Percentiles rank a stretch among this genome's conserved stretches.
These are phyloP conservation scores for Paragyromitra xinjiangensis DNA, from an alignment of 495 filamentous ascomycete species.

Conservation along the genomic window DNA sequence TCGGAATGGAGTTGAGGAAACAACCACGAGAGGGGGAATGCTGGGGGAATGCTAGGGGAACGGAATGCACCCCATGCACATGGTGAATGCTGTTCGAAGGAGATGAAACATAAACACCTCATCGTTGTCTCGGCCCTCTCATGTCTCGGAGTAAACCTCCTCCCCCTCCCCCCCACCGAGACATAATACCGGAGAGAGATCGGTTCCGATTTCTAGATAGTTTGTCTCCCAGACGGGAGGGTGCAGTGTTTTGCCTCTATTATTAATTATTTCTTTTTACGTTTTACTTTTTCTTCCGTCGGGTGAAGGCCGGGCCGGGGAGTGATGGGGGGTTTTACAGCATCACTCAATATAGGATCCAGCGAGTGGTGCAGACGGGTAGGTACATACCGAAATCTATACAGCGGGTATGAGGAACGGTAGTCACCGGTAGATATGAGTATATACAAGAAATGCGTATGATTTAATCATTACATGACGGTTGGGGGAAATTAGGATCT, in stretches of 20 bases:
- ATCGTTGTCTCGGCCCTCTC: not conserved
- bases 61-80: not conserved
- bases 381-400: not conserved
- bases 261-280: not conserved
- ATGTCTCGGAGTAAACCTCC: not conserved
- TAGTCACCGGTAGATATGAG: not conserved
- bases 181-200: not conserved
- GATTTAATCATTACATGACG: not conserved
- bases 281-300: not conserved
- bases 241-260: not conserved
- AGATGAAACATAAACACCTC: slow-evolving; percentile 17
- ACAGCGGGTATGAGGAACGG: not conserved
- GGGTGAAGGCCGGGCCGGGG: not conserved
- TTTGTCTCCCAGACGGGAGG: not conserved
- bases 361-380: not conserved
- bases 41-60: not conserved
- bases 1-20: not conserved
- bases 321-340: not conserved
- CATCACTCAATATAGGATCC: not conserved
- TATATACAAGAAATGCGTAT: not conserved
- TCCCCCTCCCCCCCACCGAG: not conserved
- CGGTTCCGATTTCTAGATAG: not conserved
- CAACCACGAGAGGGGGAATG: not conserved
- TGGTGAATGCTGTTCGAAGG: not conserved
- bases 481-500: not conserved